Base-by-base conservation (phyloP, 129 eudicot genomes). In the Flaveria brownii region DNA sequence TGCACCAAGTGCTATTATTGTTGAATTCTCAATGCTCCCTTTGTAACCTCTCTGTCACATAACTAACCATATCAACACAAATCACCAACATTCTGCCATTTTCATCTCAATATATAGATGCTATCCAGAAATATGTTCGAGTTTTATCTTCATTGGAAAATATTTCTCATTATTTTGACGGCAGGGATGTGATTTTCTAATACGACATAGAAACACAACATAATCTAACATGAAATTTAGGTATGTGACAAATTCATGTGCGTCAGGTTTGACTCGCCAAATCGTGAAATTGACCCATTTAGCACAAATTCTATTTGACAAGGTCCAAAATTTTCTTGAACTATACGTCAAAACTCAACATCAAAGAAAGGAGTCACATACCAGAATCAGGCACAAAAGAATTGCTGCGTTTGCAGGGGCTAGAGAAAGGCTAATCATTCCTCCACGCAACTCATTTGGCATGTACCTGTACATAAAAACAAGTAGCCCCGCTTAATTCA, bases 361-460 rank as follows among this genome's bases (percentile, higher is more conserved):
- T 64, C 23, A 66, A 61, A 15, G 17, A 45, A 74, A 66, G 45
- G 46, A 25, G 2, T 26, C n/a, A 77, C 80, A 57, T 82, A 89
- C 99, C 86, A 81, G 89, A 71, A 89, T 33, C 20, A 95, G 72
- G 76, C 86, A 77, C 25, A 88, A 83, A 59, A 95, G 75, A 49
- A 85, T 28, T 41, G 86, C 86, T 36, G 88, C 89, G 85, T 84
- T 84, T 66, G 94, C 96, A 14, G 99, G 99, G 56, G 86, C 93
- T 75, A 89, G 75, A 78, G 96, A 89, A 18, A 95, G 80, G 59
- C 96, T 86, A 72, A 89, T 89, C 91, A 91, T 91, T 77, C 97
- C 97, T 81, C 96, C 97, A 42, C 99, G 97, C 79, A 91, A 77
- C 77, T 91, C 96, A 80, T 91, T 89, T 9, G 99, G 99, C 75